Percentiles rank a stretch among this genome's conserved stretches.
Conservation (phyloP, 495 filamentous ascomycete genomes). For the Annulohypoxylon stygium region DNA sequence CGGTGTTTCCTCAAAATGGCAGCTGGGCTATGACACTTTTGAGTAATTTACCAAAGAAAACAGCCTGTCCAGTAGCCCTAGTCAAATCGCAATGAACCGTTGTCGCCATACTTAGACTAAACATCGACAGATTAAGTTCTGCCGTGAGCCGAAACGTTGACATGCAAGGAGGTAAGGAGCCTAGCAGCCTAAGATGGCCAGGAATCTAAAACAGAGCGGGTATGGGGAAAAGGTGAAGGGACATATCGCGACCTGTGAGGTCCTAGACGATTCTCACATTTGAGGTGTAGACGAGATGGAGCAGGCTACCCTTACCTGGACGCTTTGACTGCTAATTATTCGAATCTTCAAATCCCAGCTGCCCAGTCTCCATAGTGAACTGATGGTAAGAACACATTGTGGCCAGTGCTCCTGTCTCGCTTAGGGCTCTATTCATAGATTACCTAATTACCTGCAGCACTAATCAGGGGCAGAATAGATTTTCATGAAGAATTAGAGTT, state of each 20-base stretch:
- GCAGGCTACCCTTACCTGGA: neutral
- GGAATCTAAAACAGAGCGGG: slow-evolving; percentile 1
- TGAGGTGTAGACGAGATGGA: neutral
- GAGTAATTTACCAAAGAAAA: neutral
- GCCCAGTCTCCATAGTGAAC: neutral
- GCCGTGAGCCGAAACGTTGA: neutral
- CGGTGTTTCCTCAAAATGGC: neutral
- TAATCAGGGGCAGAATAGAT: neutral
- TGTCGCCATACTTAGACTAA: neutral
- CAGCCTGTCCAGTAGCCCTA: neutral
- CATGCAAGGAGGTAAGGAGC: neutral
- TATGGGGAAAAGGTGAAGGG: slow-evolving; percentile 1
- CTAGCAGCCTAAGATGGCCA: neutral
- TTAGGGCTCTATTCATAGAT: neutral
- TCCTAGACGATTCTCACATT: slow-evolving; percentile 3
- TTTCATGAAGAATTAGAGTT: slow-evolving; percentile 3
- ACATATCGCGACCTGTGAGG: slow-evolving; percentile 5
- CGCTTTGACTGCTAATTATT: neutral
- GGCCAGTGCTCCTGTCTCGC: neutral
- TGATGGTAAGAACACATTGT: slow-evolving; percentile 6
- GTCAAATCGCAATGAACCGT: neutral
- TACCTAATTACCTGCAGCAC: neutral
- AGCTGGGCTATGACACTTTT: neutral
- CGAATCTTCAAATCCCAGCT: neutral
- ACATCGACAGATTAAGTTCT: slow-evolving; percentile 11